Evolutionary conservation across 495 filamentous ascomycete species (phyloP).

Genomic region (Penicillium chermesinum): DNA sequence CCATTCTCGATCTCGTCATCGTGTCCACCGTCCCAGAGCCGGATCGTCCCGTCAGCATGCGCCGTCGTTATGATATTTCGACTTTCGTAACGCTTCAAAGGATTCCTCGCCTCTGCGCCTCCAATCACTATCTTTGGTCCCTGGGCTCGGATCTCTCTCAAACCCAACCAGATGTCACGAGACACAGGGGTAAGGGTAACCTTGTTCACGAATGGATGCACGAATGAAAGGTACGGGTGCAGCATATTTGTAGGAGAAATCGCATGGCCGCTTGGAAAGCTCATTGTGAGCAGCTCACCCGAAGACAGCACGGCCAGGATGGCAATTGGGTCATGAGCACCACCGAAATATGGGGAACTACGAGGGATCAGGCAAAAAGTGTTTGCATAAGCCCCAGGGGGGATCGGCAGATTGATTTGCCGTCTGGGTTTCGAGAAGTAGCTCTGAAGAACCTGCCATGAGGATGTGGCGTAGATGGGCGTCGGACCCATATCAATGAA

Average conservation of each 20-base stretch:
- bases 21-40: constrained; percentile 86
- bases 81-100: constrained; percentile 68
- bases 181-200: constrained; percentile 63
- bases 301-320: constrained; percentile 72
- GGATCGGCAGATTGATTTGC: constrained; percentile 66
- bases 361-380: constrained; percentile 82
- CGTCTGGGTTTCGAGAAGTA: constrained; percentile 71
- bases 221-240: constrained; percentile 73
- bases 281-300: constrained; percentile 82
- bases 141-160: constrained; percentile 68
- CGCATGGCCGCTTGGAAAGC: constrained; percentile 84
- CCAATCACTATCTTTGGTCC: constrained; percentile 72
- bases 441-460: constrained; percentile 72
- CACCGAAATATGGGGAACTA: constrained; percentile 74
- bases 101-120: constrained; percentile 61
- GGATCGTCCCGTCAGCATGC: constrained; percentile 80
- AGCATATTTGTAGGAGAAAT: constrained; percentile 88
- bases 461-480: constrained; percentile 83
- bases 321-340: constrained; percentile 84
- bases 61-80: constrained; percentile 76
- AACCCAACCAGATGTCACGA: constrained; percentile 79
- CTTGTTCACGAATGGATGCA: constrained; percentile 80
- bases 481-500: constrained; percentile 86
- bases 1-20: constrained; percentile 90
- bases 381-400: constrained; percentile 70